phyloP scores from a whole-genome alignment of 345 rosid species.

The Triadica sebifera region DNA sequence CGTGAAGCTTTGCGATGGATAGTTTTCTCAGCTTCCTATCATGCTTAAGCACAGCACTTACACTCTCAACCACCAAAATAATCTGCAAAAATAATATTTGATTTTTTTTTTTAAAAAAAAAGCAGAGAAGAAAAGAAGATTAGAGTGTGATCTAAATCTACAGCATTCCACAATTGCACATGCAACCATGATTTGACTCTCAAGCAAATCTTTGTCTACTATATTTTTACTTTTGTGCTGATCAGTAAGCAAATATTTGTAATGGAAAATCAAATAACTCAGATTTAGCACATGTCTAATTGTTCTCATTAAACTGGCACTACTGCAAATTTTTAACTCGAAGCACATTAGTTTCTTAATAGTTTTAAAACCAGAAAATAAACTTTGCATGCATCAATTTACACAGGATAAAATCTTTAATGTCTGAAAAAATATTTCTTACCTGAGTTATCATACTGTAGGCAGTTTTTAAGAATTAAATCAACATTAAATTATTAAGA shows the following conservation, averaged over 20 bases:
- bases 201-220: background rate
- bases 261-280: background rate
- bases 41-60: slow-evolving; percentile 73
- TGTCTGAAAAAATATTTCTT: background rate
- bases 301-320: background rate
- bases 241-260: slow-evolving; percentile 1
- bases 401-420: background rate
- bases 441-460: background rate
- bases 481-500: background rate
- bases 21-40: slow-evolving; percentile 59
- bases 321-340: background rate
- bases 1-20: slow-evolving; percentile 27
- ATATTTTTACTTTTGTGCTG: background rate
- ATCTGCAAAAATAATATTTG: slow-evolving; percentile 42
- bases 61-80: slow-evolving; percentile 73
- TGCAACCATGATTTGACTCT: background rate
- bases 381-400: background rate
- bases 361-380: background rate
- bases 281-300: background rate
- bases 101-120: too few species aligned
- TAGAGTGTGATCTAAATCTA: background rate
- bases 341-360: background rate
- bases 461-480: background rate
- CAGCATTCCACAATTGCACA: background rate
- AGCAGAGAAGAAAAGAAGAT: background rate